Evolutionary conservation across 805 yeast species (phyloP).

Genomic region (Clavispora vitiphila): DNA sequence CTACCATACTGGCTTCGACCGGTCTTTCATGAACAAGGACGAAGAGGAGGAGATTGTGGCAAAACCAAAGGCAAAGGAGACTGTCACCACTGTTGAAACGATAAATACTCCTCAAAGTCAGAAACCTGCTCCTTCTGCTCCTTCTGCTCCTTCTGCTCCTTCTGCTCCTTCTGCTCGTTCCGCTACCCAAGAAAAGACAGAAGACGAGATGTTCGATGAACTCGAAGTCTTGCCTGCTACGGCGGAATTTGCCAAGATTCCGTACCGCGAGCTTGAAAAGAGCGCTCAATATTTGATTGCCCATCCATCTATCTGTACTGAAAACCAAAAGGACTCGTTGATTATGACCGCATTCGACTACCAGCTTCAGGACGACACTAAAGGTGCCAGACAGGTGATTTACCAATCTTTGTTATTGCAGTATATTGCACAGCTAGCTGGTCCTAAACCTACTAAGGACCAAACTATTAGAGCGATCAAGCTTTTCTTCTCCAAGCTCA

Average conservation of each 20-base stretch:
- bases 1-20: constrained; percentile 86
- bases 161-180: constrained; percentile 4
- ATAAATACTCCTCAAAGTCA: constrained; percentile 21
- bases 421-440: constrained; percentile 51
- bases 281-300: constrained; percentile 48
- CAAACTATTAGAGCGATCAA: constrained; percentile 43
- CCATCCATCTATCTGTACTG: constrained; percentile 68
- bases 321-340: constrained; percentile 85
- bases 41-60: constrained; percentile 14
- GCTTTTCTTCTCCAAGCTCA: constrained; percentile 62
- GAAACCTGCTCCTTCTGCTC: constrained; percentile 3
- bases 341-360: constrained; percentile 89
- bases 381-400: constrained; percentile 58
- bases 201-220: constrained; percentile 39
- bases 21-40: constrained; percentile 70
- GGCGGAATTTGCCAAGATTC: constrained; percentile 55
- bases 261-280: constrained; percentile 41
- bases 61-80: constrained; percentile 12
- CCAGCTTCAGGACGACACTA: constrained; percentile 58
- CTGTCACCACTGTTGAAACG: constrained; percentile 26
- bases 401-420: constrained; percentile 78
- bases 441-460: constrained; percentile 26
- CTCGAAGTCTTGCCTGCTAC: constrained; percentile 61
- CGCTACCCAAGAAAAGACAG: constrained; percentile 9
- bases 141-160: constrained; percentile 4